Conservation (phyloP, 1,284 basidiomycete genomes). For the Lentinula novae-zelandiae region DNA sequence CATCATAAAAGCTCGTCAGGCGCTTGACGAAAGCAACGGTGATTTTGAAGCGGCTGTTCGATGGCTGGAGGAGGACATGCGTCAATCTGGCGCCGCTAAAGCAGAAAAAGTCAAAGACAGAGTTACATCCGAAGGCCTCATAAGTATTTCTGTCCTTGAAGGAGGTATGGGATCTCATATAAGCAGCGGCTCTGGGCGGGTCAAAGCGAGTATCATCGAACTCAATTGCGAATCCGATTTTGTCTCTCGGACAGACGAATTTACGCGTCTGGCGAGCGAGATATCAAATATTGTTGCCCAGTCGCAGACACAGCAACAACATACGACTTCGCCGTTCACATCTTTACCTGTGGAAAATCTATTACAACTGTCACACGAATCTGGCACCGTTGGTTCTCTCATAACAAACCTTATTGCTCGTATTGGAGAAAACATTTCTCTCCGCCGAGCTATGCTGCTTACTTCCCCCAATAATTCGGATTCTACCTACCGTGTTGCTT, state of each 20-base stretch:
- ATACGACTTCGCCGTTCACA: conserved; percentile 29
- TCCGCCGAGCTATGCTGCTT: conserved; percentile 73
- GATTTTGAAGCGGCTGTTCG: conserved; percentile 71
- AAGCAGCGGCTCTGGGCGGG: conserved; percentile 36
- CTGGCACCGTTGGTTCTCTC: conserved; percentile 67
- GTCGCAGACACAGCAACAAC: conserved; percentile 37
- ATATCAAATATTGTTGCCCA: conserved; percentile 88
- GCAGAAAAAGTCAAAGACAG: conserved; percentile 82
- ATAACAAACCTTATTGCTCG: conserved; percentile 81
- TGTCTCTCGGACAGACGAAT: conserved; percentile 86
- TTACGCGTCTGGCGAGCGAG: conserved; percentile 73
- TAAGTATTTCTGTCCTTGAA: conserved; percentile 73
- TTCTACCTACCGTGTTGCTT: conserved; percentile 61
- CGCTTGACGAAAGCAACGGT: conserved; percentile 73
- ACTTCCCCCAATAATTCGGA: conserved; percentile 41
- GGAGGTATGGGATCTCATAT: conserved; percentile 39
- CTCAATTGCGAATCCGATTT: conserved; percentile 98
- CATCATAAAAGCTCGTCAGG: conserved; percentile 86
- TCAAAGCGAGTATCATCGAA: conserved; percentile 86
- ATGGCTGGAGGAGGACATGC: conserved; percentile 80
- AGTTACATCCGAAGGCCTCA: conserved; percentile 73
- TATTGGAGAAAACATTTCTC: conserved; percentile 86
- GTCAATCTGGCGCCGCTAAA: conserved; percentile 70
- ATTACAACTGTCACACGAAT: conserved; percentile 66
- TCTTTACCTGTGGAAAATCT: conserved; percentile 50